Evolutionary conservation across 148 eudicot species (phyloP).

Genomic region (Euryodendron excelsum): DNA sequence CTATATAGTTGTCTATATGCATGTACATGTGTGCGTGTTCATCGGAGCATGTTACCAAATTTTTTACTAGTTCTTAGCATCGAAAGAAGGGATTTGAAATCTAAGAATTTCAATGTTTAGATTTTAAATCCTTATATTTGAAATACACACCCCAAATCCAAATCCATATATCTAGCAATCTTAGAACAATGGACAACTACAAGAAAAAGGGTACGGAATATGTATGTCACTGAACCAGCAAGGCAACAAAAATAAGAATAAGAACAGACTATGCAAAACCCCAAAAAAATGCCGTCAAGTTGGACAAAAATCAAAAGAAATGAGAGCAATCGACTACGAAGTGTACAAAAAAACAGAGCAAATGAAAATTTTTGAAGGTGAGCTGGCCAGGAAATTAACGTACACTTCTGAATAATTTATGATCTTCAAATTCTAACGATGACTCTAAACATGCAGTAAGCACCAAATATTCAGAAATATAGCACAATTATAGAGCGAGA

Average conservation of each 20-base stretch:
- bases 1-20: too few relatives aligned
- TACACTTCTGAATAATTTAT: background rate
- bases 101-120: too few relatives aligned
- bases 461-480: background rate
- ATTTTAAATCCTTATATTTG: too few relatives aligned
- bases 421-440: background rate
- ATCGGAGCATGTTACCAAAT: background rate
- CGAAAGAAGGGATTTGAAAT: background rate
- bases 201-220: background rate
- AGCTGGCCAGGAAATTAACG: background rate
- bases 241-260: background rate
- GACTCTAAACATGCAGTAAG: too few relatives aligned
- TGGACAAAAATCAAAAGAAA: background rate
- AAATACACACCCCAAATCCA: background rate
- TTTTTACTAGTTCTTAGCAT: background rate
- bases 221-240: background rate
- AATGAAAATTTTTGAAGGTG: too few relatives aligned
- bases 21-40: too few relatives aligned
- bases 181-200: background rate
- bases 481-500: background rate
- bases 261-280: background rate
- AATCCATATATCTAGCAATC: background rate
- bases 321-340: background rate
- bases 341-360: background rate
- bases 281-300: constrained; percentile 2